Conservation (phyloP, 257 asterid genomes). For the Apocynum venetum region DNA sequence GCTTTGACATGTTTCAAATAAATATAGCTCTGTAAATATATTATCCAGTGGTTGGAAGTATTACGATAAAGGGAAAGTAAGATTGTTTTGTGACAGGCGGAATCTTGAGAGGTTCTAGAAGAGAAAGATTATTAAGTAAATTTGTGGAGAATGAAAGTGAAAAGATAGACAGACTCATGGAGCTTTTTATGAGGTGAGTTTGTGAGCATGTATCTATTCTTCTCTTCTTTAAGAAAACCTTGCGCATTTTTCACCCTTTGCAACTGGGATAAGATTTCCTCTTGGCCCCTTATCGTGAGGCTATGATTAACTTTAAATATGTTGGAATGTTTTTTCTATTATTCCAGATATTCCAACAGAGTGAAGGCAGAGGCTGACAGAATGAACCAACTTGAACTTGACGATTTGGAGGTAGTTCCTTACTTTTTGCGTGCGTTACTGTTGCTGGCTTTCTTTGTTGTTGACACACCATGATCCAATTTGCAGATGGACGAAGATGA, state of each 20-base stretch:
- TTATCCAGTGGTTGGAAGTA: not conserved
- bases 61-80: not conserved
- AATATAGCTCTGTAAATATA: not conserved
- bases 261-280: not conserved
- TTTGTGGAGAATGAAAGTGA: conserved; percentile 96
- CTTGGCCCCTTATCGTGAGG: not conserved
- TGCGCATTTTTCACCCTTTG: not conserved
- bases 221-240: not conserved
- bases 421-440: conserved; percentile 9
- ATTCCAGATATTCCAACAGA: conserved; percentile 73
- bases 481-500: conserved; percentile 92
- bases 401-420: conserved; percentile 70
- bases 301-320: conserved; percentile 8
- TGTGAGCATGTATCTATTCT: conserved; percentile 7
- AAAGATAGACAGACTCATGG: conserved; percentile 96
- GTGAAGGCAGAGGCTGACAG: conserved; percentile 74
- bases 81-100: conserved; percentile 51
- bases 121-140: conserved; percentile 87
- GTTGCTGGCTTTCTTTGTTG: not conserved
- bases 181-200: conserved; percentile 82
- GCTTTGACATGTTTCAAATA: not conserved
- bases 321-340: not conserved
- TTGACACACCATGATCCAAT: conserved; percentile 11
- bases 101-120: conserved; percentile 89
- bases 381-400: conserved; percentile 60